phyloP scores from a whole-genome alignment of 352 stramenopile genomes.

The Globisporangium acanthophoron region DNA sequence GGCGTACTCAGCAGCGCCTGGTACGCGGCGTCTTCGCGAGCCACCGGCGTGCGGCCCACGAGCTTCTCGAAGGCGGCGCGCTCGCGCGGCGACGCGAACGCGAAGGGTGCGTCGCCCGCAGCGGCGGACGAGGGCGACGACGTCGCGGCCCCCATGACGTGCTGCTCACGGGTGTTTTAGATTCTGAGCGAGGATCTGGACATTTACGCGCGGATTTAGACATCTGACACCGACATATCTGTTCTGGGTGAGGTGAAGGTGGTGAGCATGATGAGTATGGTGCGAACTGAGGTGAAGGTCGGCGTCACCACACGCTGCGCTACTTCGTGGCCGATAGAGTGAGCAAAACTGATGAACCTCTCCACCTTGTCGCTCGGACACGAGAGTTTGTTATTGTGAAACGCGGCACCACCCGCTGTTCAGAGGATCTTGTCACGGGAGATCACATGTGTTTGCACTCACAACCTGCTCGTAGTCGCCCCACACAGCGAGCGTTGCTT shows the following conservation, averaged over 20 bases:
- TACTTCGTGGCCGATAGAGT: too few relatives aligned
- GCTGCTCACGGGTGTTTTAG: too few relatives aligned
- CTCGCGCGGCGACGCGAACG: conserved; percentile 44
- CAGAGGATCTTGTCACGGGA: conserved; percentile 1
- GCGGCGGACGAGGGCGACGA: conserved; percentile 9
- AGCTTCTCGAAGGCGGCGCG: conserved; percentile 71
- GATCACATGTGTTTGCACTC: neutral
- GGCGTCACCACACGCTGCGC: too few relatives aligned
- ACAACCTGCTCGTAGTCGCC: neutral
- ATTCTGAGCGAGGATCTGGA: neutral
- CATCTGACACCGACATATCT: too few relatives aligned
- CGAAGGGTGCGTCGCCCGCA: conserved; percentile 16
- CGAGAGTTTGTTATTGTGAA: too few relatives aligned
- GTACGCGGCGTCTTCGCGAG: conserved; percentile 51
- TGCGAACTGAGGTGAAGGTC: too few relatives aligned
- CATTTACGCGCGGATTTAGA: too few relatives aligned
- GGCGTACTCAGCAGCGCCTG: conserved; percentile 33
- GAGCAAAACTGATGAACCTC: too few relatives aligned
- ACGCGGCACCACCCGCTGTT: neutral
- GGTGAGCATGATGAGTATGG: too few relatives aligned
- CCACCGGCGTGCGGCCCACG: conserved; percentile 38
- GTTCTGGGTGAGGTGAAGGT: too few relatives aligned
- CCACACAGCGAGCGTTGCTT: neutral
- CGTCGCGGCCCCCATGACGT: conserved; percentile 34
- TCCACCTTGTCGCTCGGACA: too few relatives aligned